These are phyloP conservation scores for Cyclanthera cordifolia DNA, from an alignment of 306 rosid genomes.

Conservation along the genomic window DNA sequence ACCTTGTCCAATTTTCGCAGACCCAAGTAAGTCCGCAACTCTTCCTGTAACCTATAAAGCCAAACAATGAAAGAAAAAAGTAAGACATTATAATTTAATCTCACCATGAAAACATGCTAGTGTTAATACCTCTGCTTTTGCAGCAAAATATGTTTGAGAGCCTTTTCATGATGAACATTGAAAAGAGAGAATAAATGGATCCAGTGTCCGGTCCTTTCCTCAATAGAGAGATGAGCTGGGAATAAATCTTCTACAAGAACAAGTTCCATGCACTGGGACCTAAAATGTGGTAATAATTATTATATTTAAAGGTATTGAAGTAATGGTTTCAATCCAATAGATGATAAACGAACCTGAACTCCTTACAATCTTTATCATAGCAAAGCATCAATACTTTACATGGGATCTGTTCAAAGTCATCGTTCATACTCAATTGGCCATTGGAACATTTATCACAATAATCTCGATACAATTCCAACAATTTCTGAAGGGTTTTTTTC, in stretches of 20 bases:
- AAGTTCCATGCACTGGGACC: slow-evolving; percentile 71
- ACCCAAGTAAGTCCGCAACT: slow-evolving; percentile 58
- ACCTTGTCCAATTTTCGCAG: slow-evolving; percentile 56
- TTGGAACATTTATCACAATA: slow-evolving; percentile 70
- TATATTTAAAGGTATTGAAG: slow-evolving; percentile 16
- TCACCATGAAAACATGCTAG: not conserved
- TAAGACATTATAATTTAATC: not conserved
- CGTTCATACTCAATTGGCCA: slow-evolving; percentile 38
- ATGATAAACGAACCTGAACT: slow-evolving; percentile 56
- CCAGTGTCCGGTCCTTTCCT: slow-evolving; percentile 84
- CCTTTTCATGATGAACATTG: slow-evolving; percentile 49
- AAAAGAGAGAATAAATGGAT: slow-evolving; percentile 68
- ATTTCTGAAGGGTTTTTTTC: slow-evolving; percentile 59
- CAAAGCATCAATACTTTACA: slow-evolving; percentile 77
- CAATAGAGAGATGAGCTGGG: slow-evolving; percentile 42
- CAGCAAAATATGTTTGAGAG: slow-evolving; percentile 46
- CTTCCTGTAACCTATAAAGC: slow-evolving; percentile 63
- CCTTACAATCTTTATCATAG: slow-evolving; percentile 21
- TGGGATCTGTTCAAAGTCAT: slow-evolving; percentile 68
- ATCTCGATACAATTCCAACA: slow-evolving; percentile 55
- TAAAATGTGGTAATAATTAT: slow-evolving; percentile 22
- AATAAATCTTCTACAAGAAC: slow-evolving; percentile 64
- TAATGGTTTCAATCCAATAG: slow-evolving; percentile 12
- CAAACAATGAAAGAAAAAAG: slow-evolving; percentile 1
- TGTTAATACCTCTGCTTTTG: slow-evolving; percentile 69